Base-by-base conservation (phyloP, 2,329 filamentous ascomycete genomes). In the Cladosporium phlei region DNA sequence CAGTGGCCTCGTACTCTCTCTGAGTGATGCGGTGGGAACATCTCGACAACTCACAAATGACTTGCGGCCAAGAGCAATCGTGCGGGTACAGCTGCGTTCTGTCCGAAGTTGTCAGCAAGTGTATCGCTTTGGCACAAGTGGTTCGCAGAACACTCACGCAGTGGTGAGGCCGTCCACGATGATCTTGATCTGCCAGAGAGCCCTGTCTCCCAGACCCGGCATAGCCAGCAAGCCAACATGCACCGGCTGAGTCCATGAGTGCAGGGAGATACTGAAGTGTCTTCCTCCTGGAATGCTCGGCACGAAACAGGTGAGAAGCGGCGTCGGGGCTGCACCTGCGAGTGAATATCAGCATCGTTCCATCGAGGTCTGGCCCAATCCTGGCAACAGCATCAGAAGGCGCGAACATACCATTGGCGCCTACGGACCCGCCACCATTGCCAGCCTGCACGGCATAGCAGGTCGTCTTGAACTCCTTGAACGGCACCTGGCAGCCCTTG, bases 381-480 rank as follows among this genome's bases (percentile, higher is more conserved):
- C 5, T 24, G 17, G 3, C 25, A 37, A 38, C n/a, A n/a, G 27
- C 20, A 29, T 16, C 3, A 9, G 8, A 28, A 11, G 25, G 38
- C 35, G 38, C 35, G 7, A 7, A 14, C 27, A 21, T 14, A 11
- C 35, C 45, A 40, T 34, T 25, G 10, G 16, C 33, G 12, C 28
- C 16, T n/a, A 34, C 33, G 7, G 14, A 11, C 14, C 17, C 21
- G 12, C 28, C 70, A 68, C 53, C 62, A 63, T 52, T 17, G 5
- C 79, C 77, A 48, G 68, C 69, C 27, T 46, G 43, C 19, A 82
- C 76, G 24, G 84, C 80, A 62, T 85, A 84, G 63, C 86, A 94
- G 51, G 79, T 75, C 6, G 86, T 87, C 60, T 82, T 83, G 74
- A 93, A 95, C 66, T 94, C 88, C 65, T 87, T 86, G 46, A 90